These are phyloP conservation scores for Cryphonectria nitschkei DNA, from an alignment of 2,329 filamentous ascomycete genomes.

Conservation along the genomic window DNA sequence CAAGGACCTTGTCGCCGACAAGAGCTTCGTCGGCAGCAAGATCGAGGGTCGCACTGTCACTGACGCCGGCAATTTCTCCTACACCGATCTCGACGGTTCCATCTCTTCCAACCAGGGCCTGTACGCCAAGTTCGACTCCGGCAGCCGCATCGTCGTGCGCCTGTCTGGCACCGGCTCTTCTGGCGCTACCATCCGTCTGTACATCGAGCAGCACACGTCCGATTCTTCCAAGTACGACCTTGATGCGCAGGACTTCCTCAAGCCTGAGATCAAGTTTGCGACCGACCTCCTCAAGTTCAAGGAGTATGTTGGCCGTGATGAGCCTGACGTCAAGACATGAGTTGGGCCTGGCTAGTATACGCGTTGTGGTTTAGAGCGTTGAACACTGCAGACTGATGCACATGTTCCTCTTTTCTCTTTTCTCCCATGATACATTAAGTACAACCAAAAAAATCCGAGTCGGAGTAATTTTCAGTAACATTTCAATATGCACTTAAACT, in stretches of 20 bases:
- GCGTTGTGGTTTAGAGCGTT: slow-evolving; percentile 7
- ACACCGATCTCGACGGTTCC: slow-evolving; percentile 97
- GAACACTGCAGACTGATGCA: slow-evolving; percentile 1
- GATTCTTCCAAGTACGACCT: slow-evolving; percentile 77
- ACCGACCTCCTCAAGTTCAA: slow-evolving; percentile 88
- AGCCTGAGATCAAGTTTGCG: slow-evolving; percentile 85
- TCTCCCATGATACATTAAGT: background rate
- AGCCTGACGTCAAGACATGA: slow-evolving; percentile 96
- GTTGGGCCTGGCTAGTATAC: background rate
- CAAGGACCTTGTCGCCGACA: slow-evolving; percentile 74
- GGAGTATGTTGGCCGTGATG: slow-evolving; percentile 87
- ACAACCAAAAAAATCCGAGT: background rate
- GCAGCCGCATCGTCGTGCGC: slow-evolving; percentile 92
- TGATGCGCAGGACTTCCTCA: slow-evolving; percentile 92
- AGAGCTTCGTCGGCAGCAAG: slow-evolving; percentile 78
- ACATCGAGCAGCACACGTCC: slow-evolving; percentile 92
- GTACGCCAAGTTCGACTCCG: slow-evolving; percentile 91
- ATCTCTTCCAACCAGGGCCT: slow-evolving; percentile 96
- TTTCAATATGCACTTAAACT: background rate
- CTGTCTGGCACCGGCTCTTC: slow-evolving; percentile 94
- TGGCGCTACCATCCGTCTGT: slow-evolving; percentile 93
- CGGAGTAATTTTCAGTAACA: background rate
- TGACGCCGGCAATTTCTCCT: slow-evolving; percentile 94
- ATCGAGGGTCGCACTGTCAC: slow-evolving; percentile 80
- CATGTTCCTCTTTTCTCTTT: background rate